Percentiles rank a stretch among this genome's conserved stretches.
Evolutionary conservation across 2,329 filamentous ascomycete species (phyloP).

Genomic region (Monosporascus sp.): DNA sequence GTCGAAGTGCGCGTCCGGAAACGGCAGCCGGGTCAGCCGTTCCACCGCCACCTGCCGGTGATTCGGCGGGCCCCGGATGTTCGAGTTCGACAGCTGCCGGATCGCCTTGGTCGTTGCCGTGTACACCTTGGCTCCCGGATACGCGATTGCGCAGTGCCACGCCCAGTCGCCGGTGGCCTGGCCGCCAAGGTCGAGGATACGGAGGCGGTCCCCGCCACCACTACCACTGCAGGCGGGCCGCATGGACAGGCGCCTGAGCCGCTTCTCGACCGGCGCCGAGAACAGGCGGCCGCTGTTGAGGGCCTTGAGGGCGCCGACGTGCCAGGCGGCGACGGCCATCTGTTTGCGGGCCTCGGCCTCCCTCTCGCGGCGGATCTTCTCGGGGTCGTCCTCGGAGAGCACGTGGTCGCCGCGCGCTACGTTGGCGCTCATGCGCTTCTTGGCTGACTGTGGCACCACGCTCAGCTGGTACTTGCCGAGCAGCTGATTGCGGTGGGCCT

Average conservation of each 20-base stretch:
- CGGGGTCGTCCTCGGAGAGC: slow-evolving; percentile 53
- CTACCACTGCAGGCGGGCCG: slow-evolving; percentile 19
- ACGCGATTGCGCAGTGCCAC: slow-evolving; percentile 85
- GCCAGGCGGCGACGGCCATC: slow-evolving; percentile 56
- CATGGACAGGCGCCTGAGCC: slow-evolving; percentile 47
- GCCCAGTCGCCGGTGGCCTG: slow-evolving; percentile 88
- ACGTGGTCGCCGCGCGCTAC: slow-evolving; percentile 67
- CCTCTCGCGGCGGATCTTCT: slow-evolving; percentile 63
- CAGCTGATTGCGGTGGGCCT: slow-evolving; percentile 73
- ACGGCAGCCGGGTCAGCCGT: slow-evolving; percentile 75
- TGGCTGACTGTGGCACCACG: slow-evolving; percentile 61
- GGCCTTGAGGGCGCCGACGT: slow-evolving; percentile 55
- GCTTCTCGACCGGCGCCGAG: slow-evolving; percentile 58
- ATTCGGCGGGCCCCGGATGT: slow-evolving; percentile 78
- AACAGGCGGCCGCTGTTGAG: slow-evolving; percentile 62
- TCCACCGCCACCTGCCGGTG: slow-evolving; percentile 78
- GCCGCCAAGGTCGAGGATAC: slow-evolving; percentile 82
- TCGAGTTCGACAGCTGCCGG: slow-evolving; percentile 65
- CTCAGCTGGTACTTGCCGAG: slow-evolving; percentile 79
- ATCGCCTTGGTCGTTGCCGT: slow-evolving; percentile 75
- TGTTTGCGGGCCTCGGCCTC: slow-evolving; percentile 77
- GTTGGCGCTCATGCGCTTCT: slow-evolving; percentile 66
- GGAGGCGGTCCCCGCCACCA: slow-evolving; percentile 46
- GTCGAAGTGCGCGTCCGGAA: slow-evolving; percentile 81
- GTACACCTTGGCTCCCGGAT: slow-evolving; percentile 79